phyloP scores from a whole-genome alignment of 192 early-diverging fungal species.

The Obelidium mucronatum region DNA sequence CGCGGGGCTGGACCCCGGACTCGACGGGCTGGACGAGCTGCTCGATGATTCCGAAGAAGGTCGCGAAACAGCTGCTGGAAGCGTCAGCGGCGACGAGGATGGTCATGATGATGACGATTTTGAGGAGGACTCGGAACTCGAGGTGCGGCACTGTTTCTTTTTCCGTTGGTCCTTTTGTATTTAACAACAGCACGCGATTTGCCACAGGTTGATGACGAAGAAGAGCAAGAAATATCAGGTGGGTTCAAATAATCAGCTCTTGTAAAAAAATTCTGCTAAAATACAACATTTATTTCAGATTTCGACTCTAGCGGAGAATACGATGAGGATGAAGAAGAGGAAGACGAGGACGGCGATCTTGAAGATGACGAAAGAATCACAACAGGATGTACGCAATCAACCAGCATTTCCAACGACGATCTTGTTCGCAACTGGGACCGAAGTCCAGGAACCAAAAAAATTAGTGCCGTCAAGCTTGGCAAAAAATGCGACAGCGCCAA shows the following conservation, averaged over 20 bases:
- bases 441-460: neutral
- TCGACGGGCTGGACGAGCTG: too few species aligned
- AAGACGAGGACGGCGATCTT: neutral
- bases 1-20: too few species aligned
- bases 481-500: conserved; percentile 19
- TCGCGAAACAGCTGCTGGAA: too few species aligned
- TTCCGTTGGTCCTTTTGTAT: neutral
- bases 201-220: conserved; percentile 25
- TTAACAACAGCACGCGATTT: too few species aligned
- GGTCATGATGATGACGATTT: neutral
- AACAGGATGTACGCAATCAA: neutral
- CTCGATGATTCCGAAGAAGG: neutral
- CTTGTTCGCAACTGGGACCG: neutral
- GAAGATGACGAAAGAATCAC: neutral
- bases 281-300: conserved; percentile 16
- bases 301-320: conserved; percentile 30
- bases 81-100: neutral
- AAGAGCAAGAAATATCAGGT: conserved; percentile 33
- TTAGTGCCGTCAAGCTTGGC: neutral
- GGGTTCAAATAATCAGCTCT: neutral
- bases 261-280: neutral
- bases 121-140: conserved; percentile 7
- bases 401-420: neutral
- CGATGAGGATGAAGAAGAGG: conserved; percentile 23
- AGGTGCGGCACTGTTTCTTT: neutral